These are phyloP conservation scores for Coleophoma crateriformis DNA, from an alignment of 2,329 filamentous ascomycete species.

Conservation along the genomic window DNA sequence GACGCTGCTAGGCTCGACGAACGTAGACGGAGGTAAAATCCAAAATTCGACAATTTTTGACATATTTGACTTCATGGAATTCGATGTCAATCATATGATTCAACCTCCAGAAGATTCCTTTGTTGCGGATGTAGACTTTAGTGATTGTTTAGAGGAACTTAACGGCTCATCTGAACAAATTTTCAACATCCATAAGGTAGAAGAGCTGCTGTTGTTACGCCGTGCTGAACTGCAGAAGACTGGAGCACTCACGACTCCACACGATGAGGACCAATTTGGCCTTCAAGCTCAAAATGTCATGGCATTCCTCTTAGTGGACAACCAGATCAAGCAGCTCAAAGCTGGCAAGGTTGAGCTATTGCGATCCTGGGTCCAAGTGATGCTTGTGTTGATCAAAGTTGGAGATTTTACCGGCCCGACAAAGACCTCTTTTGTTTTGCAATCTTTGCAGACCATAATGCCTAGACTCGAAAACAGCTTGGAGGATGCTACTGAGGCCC, in stretches of 20 bases:
- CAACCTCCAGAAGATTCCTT: constrained; percentile 49
- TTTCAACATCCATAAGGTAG: constrained; percentile 66
- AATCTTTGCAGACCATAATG: constrained; percentile 80
- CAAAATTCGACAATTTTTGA: constrained; percentile 78
- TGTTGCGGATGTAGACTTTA: constrained; percentile 63
- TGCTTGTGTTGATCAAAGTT: constrained; percentile 76
- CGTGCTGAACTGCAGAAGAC: constrained; percentile 53
- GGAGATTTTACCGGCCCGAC: constrained; percentile 72
- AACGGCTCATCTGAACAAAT: constrained; percentile 47
- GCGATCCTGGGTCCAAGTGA: constrained; percentile 76
- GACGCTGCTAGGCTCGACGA: constrained; percentile 72
- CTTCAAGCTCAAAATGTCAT: constrained; percentile 55
- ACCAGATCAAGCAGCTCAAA: constrained; percentile 53
- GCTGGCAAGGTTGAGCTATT: constrained; percentile 58
- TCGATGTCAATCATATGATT: constrained; percentile 43
- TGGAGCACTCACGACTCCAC: constrained; percentile 41
- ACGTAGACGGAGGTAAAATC: constrained; percentile 59
- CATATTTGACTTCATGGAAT: constrained; percentile 82
- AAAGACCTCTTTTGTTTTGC: constrained; percentile 74
- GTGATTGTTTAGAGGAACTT: constrained; percentile 56
- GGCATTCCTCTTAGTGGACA: constrained; percentile 56
- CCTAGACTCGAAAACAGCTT: constrained; percentile 78
- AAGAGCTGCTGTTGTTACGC: constrained; percentile 68
- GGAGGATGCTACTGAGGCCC: constrained; percentile 62
- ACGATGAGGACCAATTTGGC: constrained; percentile 45